Evolutionary conservation across 768 basidiomycete species (phyloP), one percentile per base, ranked within the genome.

Genomic region (Steccherinum ochraceum): DNA sequence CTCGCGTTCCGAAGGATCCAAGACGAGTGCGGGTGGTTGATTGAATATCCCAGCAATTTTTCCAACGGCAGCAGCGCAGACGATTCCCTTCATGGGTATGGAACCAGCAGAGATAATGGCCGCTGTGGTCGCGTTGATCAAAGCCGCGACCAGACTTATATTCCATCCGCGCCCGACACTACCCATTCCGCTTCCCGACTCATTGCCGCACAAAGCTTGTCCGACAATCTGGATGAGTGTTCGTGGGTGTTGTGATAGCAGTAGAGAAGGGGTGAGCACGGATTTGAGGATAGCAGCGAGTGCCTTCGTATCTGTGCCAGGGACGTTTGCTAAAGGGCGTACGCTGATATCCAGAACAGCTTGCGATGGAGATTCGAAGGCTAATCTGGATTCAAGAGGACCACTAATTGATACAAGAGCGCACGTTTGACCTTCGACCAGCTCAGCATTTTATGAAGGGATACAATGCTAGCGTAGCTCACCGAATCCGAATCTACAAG

Each of bases 161-260:
- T 68, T 59, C 61, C 67, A 67, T 57, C 52, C 60, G 45, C 48
- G 61, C 52, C 58, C 55, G 21, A 50, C 53, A 48, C 59, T 63
- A 12, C 58, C 58, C 4, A 51, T 53, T 18, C 35, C 63, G 26
- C 55, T 58, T 0, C 62, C 62, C 18, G 58, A 61, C 12, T 58
- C 58, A 20, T 48, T 57, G 13, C 61, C 64, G 5, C 63, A 62
- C 1, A 89, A 70, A 2, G 77, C 72, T 64, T 93, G 90, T 0
- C 86, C 73, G 1, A 89, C 84, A n/a, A 93, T 72, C 57, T 91
- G 89, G 2, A 91, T 70, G 10, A 89, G 73, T 2, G 86, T 81
- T 12, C 90, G 72, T 5, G 90, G 91, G 52, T 84, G 61, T 45
- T 79, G 76, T 3, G 75, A 70, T 45, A 91, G 77, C n/a, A 89